Conservation (phyloP, 2,329 filamentous ascomycete genomes). For the Neoascochyta sp. region DNA sequence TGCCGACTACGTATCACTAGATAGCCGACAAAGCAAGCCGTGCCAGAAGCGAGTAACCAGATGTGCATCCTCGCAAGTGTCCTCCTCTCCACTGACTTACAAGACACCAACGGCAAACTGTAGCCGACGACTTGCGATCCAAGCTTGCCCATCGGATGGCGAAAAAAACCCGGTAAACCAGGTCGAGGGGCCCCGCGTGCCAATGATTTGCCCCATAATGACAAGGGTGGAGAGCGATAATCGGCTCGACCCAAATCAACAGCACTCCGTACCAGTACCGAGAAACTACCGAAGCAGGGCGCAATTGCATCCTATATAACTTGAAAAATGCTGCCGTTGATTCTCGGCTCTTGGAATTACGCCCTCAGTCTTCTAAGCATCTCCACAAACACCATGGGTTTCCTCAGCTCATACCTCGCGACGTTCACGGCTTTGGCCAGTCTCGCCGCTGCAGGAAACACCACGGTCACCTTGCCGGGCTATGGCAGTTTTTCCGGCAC, state of each 20-base stretch:
- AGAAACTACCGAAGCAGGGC: conserved; percentile 2
- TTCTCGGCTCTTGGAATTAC: background rate
- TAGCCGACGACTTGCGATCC: too few relatives aligned
- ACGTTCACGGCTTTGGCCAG: conserved; percentile 3
- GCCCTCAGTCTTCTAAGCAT: background rate
- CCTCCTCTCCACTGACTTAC: too few relatives aligned
- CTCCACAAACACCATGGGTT: conserved; percentile 5
- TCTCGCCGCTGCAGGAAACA: conserved; percentile 1
- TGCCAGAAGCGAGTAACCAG: too few relatives aligned
- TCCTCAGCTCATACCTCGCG: conserved; percentile 3
- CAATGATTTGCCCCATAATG: conserved; percentile 7
- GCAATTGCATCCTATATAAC: conserved; percentile 3
- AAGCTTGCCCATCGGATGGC: background rate
- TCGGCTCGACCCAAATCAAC: conserved; percentile 5
- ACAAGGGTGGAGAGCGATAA: conserved; percentile 9
- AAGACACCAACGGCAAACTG: too few relatives aligned
- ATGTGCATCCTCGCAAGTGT: too few relatives aligned
- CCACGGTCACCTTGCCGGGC: conserved; percentile 27
- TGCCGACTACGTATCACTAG: too few relatives aligned
- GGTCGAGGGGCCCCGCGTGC: conserved; percentile 2
- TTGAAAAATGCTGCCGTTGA: background rate
- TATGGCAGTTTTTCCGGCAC: conserved; percentile 42
- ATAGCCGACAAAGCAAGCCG: too few relatives aligned
- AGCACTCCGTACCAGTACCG: conserved; percentile 1
- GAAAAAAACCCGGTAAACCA: background rate